Evolutionary conservation across 1,284 basidiomycete genomes (phyloP), one percentile per base, ranked within the genome.

Genomic region (Xerocomus nothofagi): DNA sequence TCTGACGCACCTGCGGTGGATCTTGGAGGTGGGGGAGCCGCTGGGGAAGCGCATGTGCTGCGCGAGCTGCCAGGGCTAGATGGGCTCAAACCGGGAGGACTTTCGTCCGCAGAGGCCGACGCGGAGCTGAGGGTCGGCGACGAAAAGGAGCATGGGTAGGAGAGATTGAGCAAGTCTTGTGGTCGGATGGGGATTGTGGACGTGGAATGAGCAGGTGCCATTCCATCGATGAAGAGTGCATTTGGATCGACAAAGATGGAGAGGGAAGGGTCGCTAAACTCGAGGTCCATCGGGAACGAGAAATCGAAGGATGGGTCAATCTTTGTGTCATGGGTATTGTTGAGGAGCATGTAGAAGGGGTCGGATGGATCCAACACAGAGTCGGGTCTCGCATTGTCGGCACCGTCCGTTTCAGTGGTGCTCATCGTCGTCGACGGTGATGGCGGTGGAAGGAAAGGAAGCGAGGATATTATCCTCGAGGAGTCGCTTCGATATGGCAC

Each of bases 191-290:
- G 63, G 39, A 50, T 59, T 47, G 17, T 52, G 45, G 38, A 65
- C 55, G 40, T 58, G 51, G 57, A 61, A 56, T 54, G 37, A 14
- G 45, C 26, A 23, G 54, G 36, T 2, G 39, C 39, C 39, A 54
- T 66, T 17, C 38, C 44, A 11, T 56, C 54, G 39, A 80, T 72
- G 58, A 82, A 81, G 58, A 86, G 82, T 11, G 86, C 68, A 56
- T 71, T 80, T 12, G 86, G 84, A 53, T 88, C 82, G 50, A 88
- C 75, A 2, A 77, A 74, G 57, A 81, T 75, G 6, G 73, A 64
- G 21, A 76, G 69, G 47, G 64, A 64, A 54, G 59, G 50, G 21
- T 57, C 55, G 40, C 32, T 51, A 52, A 84, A 79, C 57, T 85
- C 81, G 65, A 86, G 75, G 65, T 81, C 77, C 57, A 63, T 44